These are phyloP conservation scores for Angophora floribunda DNA, from an alignment of 345 rosid species.

Conservation along the genomic window DNA sequence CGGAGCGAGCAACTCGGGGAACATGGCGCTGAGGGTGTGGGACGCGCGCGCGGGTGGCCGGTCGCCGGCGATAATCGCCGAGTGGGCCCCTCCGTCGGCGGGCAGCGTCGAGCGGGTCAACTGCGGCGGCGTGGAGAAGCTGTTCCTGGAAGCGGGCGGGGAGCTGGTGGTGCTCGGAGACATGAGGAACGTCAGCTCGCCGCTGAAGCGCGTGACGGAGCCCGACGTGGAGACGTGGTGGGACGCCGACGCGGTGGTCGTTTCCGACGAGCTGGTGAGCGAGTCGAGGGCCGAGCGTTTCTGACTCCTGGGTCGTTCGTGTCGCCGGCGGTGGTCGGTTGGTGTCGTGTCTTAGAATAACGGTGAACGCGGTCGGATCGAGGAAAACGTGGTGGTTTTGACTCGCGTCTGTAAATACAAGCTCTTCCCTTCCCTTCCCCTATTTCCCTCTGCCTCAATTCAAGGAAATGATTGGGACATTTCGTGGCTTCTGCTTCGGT, in stretches of 20 bases:
- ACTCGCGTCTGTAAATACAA: neutral
- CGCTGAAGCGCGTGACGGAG: conserved; percentile 29
- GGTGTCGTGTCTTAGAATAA: neutral
- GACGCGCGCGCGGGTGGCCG: conserved; percentile 33
- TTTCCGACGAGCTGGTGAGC: neutral
- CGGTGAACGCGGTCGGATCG: neutral
- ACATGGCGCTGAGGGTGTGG: conserved; percentile 31
- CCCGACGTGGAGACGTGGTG: conserved; percentile 30
- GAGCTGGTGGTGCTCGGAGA: conserved; percentile 37
- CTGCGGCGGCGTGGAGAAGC: conserved; percentile 20
- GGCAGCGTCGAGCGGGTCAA: conserved; percentile 12
- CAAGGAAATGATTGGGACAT: neutral
- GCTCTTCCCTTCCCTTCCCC: neutral
- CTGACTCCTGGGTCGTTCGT: neutral
- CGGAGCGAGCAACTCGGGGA: conserved; percentile 2
- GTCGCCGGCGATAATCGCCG: conserved; percentile 48
- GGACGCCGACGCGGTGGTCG: conserved; percentile 45
- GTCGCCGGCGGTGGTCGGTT: neutral
- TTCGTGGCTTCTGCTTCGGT: neutral
- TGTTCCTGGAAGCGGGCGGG: conserved; percentile 29
- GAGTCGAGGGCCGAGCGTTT: neutral
- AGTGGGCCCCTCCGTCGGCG: conserved; percentile 36
- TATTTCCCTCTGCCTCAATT: neutral
- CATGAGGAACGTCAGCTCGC: conserved; percentile 32
- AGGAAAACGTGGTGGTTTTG: neutral